phyloP scores from a whole-genome alignment of 192 early-diverging fungal genomes.

The Coemansia sp. region DNA sequence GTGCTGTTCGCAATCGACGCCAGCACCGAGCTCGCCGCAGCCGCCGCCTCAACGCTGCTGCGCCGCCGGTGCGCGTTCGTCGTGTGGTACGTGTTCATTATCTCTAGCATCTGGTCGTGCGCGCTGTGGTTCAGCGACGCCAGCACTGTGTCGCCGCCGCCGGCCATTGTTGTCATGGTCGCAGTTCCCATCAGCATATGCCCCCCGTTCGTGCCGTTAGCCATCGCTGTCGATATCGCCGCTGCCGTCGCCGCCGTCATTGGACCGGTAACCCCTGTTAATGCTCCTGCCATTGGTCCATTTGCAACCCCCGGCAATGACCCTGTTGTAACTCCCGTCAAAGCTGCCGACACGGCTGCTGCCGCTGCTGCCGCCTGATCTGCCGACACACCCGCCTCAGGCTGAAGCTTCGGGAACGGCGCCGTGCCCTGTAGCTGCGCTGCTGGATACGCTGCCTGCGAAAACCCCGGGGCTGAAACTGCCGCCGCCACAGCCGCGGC shows the following conservation, averaged over 20 bases:
- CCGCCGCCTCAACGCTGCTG: constrained; percentile 50
- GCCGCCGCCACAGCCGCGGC: constrained; percentile 15
- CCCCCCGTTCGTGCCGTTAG: constrained; percentile 9
- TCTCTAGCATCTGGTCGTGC: constrained; percentile 47
- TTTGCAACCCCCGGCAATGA: not conserved
- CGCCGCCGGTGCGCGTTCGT: constrained; percentile 40
- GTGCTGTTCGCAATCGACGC: constrained; percentile 48
- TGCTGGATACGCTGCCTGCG: not conserved
- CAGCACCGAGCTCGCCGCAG: constrained; percentile 52
- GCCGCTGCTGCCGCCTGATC: not conserved
- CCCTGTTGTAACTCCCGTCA: constrained; percentile 1
- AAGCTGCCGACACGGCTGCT: not conserved
- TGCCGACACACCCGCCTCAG: constrained; percentile 2
- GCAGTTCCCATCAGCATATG: constrained; percentile 7
- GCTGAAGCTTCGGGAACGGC: constrained; percentile 25
- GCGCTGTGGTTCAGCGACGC: constrained; percentile 23
- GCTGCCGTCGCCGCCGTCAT: constrained; percentile 24
- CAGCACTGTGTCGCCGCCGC: constrained; percentile 9
- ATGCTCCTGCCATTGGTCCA: not conserved
- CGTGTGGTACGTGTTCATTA: constrained; percentile 42
- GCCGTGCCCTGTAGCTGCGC: constrained; percentile 1
- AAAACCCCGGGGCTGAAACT: constrained; percentile 1
- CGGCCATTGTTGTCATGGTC: not conserved
- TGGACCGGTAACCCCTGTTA: constrained; percentile 1
- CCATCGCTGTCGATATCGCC: constrained; percentile 29